Evolutionary conservation across 352 stramenopile genomes (phyloP).

Genomic region (Phytophthora boehmeriae): DNA sequence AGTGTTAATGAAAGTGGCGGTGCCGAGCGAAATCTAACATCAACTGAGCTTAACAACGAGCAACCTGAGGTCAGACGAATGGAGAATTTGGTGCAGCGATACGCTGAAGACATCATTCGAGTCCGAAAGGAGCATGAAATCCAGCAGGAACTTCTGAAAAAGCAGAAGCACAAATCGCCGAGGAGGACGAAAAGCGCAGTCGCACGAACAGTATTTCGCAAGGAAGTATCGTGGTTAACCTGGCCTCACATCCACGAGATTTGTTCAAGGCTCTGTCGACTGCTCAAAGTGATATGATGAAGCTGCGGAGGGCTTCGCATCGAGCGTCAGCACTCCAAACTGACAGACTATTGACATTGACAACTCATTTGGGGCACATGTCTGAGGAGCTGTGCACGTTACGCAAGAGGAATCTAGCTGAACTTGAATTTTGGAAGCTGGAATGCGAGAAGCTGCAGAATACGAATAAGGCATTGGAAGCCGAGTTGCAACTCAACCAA

Average conservation of each 20-base stretch:
- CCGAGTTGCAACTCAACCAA: conserved; percentile 38
- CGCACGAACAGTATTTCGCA: conserved; percentile 66
- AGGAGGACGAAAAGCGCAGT: conserved; percentile 50
- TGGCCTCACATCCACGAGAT: conserved; percentile 63
- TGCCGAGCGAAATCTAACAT: not conserved
- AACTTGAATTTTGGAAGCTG: conserved; percentile 72
- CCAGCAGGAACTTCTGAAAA: conserved; percentile 51
- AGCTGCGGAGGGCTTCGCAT: conserved; percentile 52
- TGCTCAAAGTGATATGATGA: conserved; percentile 48
- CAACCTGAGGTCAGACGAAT: conserved; percentile 50
- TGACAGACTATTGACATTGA: conserved; percentile 65
- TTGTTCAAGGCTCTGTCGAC: conserved; percentile 66
- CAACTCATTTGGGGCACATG: conserved; percentile 65
- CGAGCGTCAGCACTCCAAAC: conserved; percentile 60
- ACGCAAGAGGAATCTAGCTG: conserved; percentile 57
- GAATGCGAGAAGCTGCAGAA: conserved; percentile 74
- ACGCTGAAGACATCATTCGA: conserved; percentile 56
- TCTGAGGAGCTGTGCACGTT: conserved; percentile 74
- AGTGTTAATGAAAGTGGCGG: not conserved
- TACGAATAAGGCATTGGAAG: conserved; percentile 41
- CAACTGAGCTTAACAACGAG: conserved; percentile 5
- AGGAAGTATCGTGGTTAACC: conserved; percentile 53
- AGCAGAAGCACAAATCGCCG: conserved; percentile 41
- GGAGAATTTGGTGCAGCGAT: conserved; percentile 51
- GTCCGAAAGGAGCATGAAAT: conserved; percentile 60